Percentiles rank a stretch among this genome's conserved stretches.
Conservation (phyloP, 2,329 filamentous ascomycete species). For the Cordyceps cicadae region DNA sequence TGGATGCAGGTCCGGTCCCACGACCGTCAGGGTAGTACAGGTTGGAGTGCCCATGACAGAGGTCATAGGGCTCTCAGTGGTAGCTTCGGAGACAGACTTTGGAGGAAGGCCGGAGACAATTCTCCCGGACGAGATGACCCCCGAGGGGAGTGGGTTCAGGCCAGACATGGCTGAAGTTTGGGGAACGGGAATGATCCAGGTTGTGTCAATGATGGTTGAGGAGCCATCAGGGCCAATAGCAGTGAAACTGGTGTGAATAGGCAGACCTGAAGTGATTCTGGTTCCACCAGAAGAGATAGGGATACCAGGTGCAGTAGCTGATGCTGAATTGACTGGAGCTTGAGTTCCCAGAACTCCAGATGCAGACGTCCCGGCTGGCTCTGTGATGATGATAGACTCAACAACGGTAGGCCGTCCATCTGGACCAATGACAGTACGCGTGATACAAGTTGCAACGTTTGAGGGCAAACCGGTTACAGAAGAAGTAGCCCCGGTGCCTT, state of each 20-base stretch:
- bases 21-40: conserved; percentile 23
- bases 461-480: background rate
- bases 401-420: conserved; percentile 27
- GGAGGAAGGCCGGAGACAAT: background rate
- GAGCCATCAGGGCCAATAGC: conserved; percentile 21
- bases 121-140: background rate
- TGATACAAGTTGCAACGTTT: conserved; percentile 18
- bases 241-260: conserved; percentile 21
- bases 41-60: conserved; percentile 14
- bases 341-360: background rate
- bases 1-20: conserved; percentile 22
- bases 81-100: background rate
- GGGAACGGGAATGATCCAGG: conserved; percentile 18
- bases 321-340: background rate
- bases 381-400: conserved; percentile 26
- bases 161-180: conserved; percentile 12
- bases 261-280: conserved; percentile 1
- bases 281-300: background rate
- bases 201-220: conserved; percentile 22
- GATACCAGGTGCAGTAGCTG: background rate
- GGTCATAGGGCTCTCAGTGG: background rate
- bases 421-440: conserved; percentile 24
- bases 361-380: conserved; percentile 7
- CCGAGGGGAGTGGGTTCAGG: background rate
- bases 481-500: background rate